Conservation (phyloP, 1,139 yeast genomes). For the Williopsis jadinii region DNA sequence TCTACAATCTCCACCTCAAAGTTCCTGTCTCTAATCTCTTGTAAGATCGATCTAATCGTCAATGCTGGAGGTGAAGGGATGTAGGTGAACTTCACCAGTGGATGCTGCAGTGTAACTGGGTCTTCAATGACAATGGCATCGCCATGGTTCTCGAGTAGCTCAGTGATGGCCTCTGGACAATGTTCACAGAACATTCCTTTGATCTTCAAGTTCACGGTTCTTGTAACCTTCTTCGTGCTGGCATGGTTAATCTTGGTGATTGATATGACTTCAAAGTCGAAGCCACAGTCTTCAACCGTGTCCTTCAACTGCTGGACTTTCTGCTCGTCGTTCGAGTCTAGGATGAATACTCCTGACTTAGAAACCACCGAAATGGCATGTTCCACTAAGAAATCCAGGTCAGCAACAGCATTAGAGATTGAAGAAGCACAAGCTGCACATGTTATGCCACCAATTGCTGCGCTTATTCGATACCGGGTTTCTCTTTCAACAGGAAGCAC, state of each 20-base stretch:
- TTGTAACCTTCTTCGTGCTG: constrained; percentile 37
- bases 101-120: constrained; percentile 47
- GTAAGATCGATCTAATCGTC: constrained; percentile 47
- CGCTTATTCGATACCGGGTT: constrained; percentile 40
- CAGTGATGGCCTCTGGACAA: constrained; percentile 55
- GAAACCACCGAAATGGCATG: constrained; percentile 50
- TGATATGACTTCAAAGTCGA: constrained; percentile 42
- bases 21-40: constrained; percentile 39
- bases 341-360: constrained; percentile 53
- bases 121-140: constrained; percentile 42
- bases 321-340: constrained; percentile 31
- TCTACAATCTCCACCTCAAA: constrained; percentile 52
- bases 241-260: constrained; percentile 38
- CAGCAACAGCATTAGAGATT: constrained; percentile 41
- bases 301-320: constrained; percentile 36
- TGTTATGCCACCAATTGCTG: constrained; percentile 66
- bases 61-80: constrained; percentile 45
- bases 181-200: constrained; percentile 66
- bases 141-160: constrained; percentile 46
- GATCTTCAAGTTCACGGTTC: constrained; percentile 52
- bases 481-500: constrained; percentile 50
- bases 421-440: constrained; percentile 67
- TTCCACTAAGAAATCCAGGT: constrained; percentile 47
- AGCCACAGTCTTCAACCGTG: constrained; percentile 60
- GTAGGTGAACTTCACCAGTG: constrained; percentile 57